phyloP scores from a whole-genome alignment of 805 yeast species.

The Monosporozyma servazzii region DNA sequence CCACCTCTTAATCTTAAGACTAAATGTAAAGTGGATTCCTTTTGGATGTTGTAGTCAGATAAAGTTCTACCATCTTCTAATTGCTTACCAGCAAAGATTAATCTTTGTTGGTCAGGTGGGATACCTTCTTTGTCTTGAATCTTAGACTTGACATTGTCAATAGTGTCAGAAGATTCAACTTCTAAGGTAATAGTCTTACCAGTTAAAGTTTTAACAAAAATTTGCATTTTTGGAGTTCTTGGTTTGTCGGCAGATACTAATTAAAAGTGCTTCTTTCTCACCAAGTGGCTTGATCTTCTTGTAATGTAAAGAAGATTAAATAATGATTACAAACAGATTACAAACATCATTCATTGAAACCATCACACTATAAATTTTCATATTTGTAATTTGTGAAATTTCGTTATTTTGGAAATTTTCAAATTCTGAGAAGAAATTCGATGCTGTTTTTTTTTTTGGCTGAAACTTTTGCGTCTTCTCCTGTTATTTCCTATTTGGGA shows the following conservation, averaged over 20 bases:
- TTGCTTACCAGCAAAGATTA: constrained; percentile 96
- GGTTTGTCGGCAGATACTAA: constrained; percentile 39
- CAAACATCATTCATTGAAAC: background rate
- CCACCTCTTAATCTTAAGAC: constrained; percentile 98
- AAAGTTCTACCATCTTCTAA: constrained; percentile 94
- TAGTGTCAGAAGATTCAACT: constrained; percentile 96
- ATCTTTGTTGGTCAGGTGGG: constrained; percentile 96
- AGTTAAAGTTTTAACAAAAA: constrained; percentile 98
- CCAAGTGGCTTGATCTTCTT: constrained; percentile 15
- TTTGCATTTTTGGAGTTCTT: constrained; percentile 54
- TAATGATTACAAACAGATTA: background rate
- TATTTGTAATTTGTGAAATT: background rate
- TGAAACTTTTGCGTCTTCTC: background rate
- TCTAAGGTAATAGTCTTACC: constrained; percentile 98
- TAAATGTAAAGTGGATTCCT: constrained; percentile 93
- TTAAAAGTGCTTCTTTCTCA: constrained; percentile 31
- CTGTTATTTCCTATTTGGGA: background rate
- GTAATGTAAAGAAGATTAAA: background rate
- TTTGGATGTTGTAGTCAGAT: constrained; percentile 96
- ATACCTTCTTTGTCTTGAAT: constrained; percentile 97
- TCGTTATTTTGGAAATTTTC: background rate
- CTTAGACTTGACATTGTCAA: constrained; percentile 93
- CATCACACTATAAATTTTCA: background rate
- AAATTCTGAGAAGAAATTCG: background rate
- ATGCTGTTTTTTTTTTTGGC: background rate